Evolutionary conservation across 495 filamentous ascomycete species (phyloP), one percentile per base, ranked within the genome.

Genomic region (Daldinia concentrica): DNA sequence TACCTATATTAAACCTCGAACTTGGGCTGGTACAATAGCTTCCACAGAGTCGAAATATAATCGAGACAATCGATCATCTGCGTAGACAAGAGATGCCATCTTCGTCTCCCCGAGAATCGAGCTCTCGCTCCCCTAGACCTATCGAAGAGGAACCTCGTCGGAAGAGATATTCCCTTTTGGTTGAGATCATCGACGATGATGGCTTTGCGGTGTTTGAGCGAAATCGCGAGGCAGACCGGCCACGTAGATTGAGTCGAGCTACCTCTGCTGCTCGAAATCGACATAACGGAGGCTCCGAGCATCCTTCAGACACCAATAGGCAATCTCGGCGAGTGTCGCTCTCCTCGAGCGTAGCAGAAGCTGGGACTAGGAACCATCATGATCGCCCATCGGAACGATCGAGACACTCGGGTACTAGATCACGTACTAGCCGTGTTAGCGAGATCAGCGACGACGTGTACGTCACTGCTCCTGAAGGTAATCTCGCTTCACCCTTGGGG

Each of bases 121-220:
- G 24, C 37, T 27, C 54, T 8, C 55, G 24, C 8, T 52, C 36
- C 27, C 58, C 63, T 8, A 27, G 64, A 36, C 45, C 58, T 12
- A 5, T 43, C 2, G 55, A 48, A 8, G 36, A 32, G 6, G 64
- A 62, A 15, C 22, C 22, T 27, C 60, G 32, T 24, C 56, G 60
- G 11, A 67, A 67, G 61, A 55, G 64, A 43, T 72, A 72, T 34
- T 72, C 70, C 2, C 30, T 72, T 8, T 50, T 24, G 1, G 36
- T 72, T 12, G 70, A 72, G 34, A 22, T 68, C 17, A 14, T 68
- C 4, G 60, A 68, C 55, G 64, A 68, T 19, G 70, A 72, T 1
- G 55, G 60, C 1, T 55, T 55, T 12, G 30, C 6, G 3, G 45
- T 55, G 11, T 1, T n/a, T 0, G 56, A 60, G 11, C 32, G 17